Conservation (phyloP, 1,284 basidiomycete species). For the Phylloporus sp. region DNA sequence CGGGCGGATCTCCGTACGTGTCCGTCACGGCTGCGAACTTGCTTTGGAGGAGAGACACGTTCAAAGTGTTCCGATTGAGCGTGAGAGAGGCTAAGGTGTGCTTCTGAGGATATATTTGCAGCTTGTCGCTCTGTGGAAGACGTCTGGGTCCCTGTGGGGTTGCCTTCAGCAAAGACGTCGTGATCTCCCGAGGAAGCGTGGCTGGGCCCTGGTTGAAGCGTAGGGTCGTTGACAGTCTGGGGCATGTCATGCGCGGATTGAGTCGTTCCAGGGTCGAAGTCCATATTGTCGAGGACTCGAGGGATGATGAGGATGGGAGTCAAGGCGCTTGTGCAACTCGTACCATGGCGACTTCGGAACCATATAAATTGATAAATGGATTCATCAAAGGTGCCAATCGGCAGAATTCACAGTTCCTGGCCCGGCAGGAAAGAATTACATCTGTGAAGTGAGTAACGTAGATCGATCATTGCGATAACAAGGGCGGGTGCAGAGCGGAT, state of each 20-base stretch:
- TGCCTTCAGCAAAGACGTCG: conserved; percentile 1
- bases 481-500: too few species aligned
- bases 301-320: neutral
- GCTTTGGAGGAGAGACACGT: neutral
- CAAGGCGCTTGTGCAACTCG: neutral
- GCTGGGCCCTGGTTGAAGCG: conserved; percentile 11
- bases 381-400: neutral
- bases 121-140: conserved; percentile 18
- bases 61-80: neutral
- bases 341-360: neutral
- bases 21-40: conserved; percentile 6
- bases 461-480: too few species aligned
- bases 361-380: conserved; percentile 1
- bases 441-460: neutral
- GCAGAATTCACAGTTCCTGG: neutral
- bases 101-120: neutral
- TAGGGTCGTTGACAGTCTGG: too few species aligned
- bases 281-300: conserved; percentile 1
- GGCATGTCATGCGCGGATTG: neutral
- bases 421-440: neutral
- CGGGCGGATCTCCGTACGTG: conserved; percentile 19
- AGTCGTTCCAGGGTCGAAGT: neutral
- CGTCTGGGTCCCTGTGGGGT: conserved; percentile 11
- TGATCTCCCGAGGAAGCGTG: too few species aligned
- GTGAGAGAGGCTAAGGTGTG: neutral